Base-by-base conservation (phyloP, 208 protist species). In the Leishmania tarentolae region DNA sequence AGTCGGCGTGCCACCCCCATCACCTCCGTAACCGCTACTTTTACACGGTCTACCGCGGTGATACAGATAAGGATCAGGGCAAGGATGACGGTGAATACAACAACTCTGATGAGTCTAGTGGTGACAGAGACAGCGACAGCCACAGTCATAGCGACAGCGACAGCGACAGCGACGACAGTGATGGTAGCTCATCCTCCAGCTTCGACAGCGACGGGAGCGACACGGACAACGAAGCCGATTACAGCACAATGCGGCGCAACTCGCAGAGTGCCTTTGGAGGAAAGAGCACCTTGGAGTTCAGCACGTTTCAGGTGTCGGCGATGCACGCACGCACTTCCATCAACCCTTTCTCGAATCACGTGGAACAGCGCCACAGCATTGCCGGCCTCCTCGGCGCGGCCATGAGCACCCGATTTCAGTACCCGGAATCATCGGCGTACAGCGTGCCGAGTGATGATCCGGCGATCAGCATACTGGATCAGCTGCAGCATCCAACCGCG, bases 201-300 rank as follows among this genome's bases (percentile, higher is more conserved):
- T 44, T 37, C 56, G 71, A 73, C 19, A 76, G 40, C 59, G 53
- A 69, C 17, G 66, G 47, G 15, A 71, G 59, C 37, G 75, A 76
- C 9, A 56, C 13, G 9, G 75, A 76, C 65, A 79, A 84, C 31
- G 84, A 83, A 56, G 75, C 44, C 4, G 83, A 74, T 0, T 87
- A 71, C 73, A 87, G 79, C 75, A 53, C 52, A 47, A 83, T 80
- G n/a, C 69, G 24, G 9, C 83, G 52, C 59, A 79, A 68, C 9
- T 69, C 76, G 37, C 59, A 79, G 46, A 73, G 74, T 52, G 35
- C n/a, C 17, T 79, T 65, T 47, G 44, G 63, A 37, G 77, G 71
- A 1, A 69, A 66, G 4, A 87, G 83, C 53, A 68, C 35, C 2
- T 53, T 82, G 37, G 78, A 86, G 65, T 86, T 80, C 82, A 86